Percentiles rank a stretch among this genome's conserved stretches.
Evolutionary conservation across 768 basidiomycete genomes (phyloP).

Genomic region (Lentinula raphanica): DNA sequence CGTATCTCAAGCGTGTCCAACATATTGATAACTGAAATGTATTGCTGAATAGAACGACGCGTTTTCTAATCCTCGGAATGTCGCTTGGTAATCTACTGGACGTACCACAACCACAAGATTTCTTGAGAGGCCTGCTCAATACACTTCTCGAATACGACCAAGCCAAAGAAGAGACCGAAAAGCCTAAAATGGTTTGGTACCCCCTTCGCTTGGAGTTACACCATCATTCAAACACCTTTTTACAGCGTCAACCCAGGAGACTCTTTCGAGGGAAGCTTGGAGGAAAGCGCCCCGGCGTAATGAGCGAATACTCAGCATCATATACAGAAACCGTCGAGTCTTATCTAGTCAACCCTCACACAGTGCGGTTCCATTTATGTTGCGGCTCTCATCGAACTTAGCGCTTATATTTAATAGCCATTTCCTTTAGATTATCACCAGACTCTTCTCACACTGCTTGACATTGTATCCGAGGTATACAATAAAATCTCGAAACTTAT

Average conservation of each 20-base stretch:
- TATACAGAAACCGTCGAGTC: slow-evolving; percentile 53
- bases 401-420: slow-evolving; percentile 44
- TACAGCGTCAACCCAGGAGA: slow-evolving; percentile 19
- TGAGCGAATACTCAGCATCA: slow-evolving; percentile 57
- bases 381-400: background rate
- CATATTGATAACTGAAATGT: slow-evolving; percentile 7
- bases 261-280: slow-evolving; percentile 9
- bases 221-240: slow-evolving; percentile 3
- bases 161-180: slow-evolving; percentile 67
- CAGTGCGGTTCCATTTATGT: slow-evolving; percentile 52
- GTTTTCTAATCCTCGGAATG: slow-evolving; percentile 83
- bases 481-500: slow-evolving; percentile 81
- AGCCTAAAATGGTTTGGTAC: slow-evolving; percentile 64
- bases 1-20: slow-evolving; percentile 15
- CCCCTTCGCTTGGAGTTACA: slow-evolving; percentile 1
- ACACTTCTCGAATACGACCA: slow-evolving; percentile 76
- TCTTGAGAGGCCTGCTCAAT: slow-evolving; percentile 67
- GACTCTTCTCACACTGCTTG: slow-evolving; percentile 81
- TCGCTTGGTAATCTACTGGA: slow-evolving; percentile 80
- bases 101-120: slow-evolving; percentile 73
- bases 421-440: slow-evolving; percentile 88
- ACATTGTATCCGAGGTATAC: slow-evolving; percentile 86
- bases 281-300: slow-evolving; percentile 50
- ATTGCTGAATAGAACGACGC: slow-evolving; percentile 52
- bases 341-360: slow-evolving; percentile 68